Evolutionary conservation across 495 filamentous ascomycete species (phyloP), one percentile per base, ranked within the genome.

Genomic region (Penicillium cataractarum): DNA sequence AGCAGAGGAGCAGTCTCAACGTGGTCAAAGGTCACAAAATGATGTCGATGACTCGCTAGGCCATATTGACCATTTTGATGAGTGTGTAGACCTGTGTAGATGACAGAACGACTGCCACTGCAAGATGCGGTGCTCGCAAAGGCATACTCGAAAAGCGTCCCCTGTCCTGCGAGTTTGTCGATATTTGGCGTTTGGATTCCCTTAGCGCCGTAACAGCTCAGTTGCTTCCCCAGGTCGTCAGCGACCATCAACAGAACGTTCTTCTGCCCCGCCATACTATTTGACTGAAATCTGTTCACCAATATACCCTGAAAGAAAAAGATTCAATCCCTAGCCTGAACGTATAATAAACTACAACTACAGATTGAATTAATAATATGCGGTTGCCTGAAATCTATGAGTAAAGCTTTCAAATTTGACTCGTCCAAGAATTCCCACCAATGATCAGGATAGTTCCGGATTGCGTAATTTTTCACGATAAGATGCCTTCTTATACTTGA

Each of bases 1-100:
- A 82, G 64, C 3, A 60, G 64, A 10, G 80, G 79, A 3, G 67
- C 69, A 17, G 77, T 78, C 17, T 78, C 69, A 22, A 82, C 71
- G 55, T 80, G 69, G 22, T 78, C 70, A 54, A 73, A 78, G 3
- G 78, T 82, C 31, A 67, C 64, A 60, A 83, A 82, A 61, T 80
- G 75, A 53, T 76, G 72, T 12, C 64, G 61, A 6, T 62, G 61
- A 49, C 64, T 67, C 31, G 64, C 58, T 2, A 81, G 68, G 0
- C 80, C 80, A 58, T 82, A 82, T 57, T 80, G 78, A 0, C 80
- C 80, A 50, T 76, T 81, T 58, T 81, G 62, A 56, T 82, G 80
- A 0, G 78, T 81, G 61, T 81, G 79, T 3, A 81, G 65, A 7
- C 79, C 80, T 0, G 77, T 80, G 59, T 81, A 81, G 29, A 82